A percentile compares a stretch with the other conserved stretches of the same genome.
Evolutionary conservation across 2,329 filamentous ascomycete species (phyloP).

Genomic region (Penicillium sp.): DNA sequence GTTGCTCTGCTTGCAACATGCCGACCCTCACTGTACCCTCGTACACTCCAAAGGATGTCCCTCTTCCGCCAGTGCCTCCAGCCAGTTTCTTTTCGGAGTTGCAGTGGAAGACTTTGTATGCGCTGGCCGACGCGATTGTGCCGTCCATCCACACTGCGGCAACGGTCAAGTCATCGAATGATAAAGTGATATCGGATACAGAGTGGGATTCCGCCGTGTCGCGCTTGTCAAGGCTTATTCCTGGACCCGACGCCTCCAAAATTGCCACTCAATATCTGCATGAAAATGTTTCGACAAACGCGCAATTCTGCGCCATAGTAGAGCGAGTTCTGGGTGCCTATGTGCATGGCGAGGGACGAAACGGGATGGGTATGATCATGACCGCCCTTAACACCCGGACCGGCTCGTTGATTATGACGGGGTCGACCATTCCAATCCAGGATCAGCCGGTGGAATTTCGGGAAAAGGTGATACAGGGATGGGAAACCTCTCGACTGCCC

Average conservation of each 20-base stretch:
- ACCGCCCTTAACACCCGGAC: constrained; percentile 55
- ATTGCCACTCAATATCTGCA: constrained; percentile 48
- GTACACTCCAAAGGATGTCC: constrained; percentile 38
- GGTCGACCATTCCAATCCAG: constrained; percentile 55
- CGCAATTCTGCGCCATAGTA: constrained; percentile 51
- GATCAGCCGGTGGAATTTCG: constrained; percentile 55
- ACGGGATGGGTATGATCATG: constrained; percentile 53
- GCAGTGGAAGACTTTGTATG: constrained; percentile 60
- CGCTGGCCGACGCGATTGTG: constrained; percentile 58
- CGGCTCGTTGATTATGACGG: constrained; percentile 58
- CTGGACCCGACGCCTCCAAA: constrained; percentile 33
- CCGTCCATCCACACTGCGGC: constrained; percentile 51
- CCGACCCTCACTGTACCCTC: not conserved
- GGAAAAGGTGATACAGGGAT: constrained; percentile 53
- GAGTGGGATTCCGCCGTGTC: constrained; percentile 44
- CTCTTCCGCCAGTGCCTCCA: constrained; percentile 49
- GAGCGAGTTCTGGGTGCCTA: constrained; percentile 50
- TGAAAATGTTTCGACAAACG: constrained; percentile 49
- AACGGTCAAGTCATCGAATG: constrained; percentile 32
- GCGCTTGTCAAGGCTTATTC: constrained; percentile 28
- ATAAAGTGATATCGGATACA: constrained; percentile 41
- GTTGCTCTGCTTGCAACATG: not conserved
- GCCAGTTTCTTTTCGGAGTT: constrained; percentile 51
- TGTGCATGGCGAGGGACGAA: constrained; percentile 50
- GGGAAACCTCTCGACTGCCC: constrained; percentile 54